Base-by-base conservation (phyloP, 73 alveolate species). In the Paramecium pentaurelia region DNA sequence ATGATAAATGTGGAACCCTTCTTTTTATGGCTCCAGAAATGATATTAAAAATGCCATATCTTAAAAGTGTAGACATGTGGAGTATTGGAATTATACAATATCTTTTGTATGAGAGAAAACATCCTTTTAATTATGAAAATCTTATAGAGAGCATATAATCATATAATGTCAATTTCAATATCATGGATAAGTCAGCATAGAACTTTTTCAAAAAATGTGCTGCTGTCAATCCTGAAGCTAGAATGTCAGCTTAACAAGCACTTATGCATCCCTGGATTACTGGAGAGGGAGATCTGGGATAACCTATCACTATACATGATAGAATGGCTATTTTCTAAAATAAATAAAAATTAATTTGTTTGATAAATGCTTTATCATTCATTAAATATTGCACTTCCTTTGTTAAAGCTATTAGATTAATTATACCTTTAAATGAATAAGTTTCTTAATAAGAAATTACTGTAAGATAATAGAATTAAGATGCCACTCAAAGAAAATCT, bases 11-110 rank as follows among this genome's bases (percentile, higher is more conserved):
- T 54, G 97, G 97, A 2, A 95, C 97, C n/a, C 86, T 92, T 40
- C 34, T 95, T 30, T 95, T 86, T 68, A 95, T 95, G 97, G 95
- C 97, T 0, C 97, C 97, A n/a, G 97, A 95, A 64, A 95, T 87
- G 60, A 75, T 95, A 8, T 93, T 90, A 89, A 95, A 95, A 92
- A 95, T 86, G 85, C 89, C 60, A 45, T 95, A 95, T 86, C 73
- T 84, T 45, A 92, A 86, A 20, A 70, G 95, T 22, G 93, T 95
- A 58, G 97, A 92, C 77, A 92, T 95, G 45, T 95, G 97, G 97
- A 92, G 96, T 42, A 71, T 95, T 12, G 97, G 97, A 1, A 95
- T 95, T 32, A 87, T 95, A 27, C 86, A 92, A 94, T 95, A 38
- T 80, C 86, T 95, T 87, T n/a, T 95, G 47, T 83, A 86, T 86